A percentile compares a stretch with the other conserved stretches of the same genome.
Evolutionary conservation across 2,329 filamentous ascomycete species (phyloP).

Genomic region (Camptophora hylomeconis): DNA sequence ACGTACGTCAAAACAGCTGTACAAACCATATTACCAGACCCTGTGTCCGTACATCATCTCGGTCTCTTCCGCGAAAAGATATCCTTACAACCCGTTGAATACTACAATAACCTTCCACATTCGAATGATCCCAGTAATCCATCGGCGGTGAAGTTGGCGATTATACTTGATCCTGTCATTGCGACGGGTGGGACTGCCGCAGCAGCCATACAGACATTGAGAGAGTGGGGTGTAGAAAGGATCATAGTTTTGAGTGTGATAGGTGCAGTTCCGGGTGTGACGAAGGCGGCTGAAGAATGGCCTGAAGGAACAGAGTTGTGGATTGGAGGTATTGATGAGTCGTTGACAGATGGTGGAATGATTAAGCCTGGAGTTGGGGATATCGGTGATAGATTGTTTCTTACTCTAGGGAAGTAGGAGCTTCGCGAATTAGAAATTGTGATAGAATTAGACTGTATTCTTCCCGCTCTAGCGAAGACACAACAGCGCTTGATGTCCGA

Average conservation of each 20-base stretch:
- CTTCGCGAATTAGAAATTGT: no score
- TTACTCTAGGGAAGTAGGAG: constrained; percentile 68
- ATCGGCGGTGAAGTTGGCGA: constrained; percentile 49
- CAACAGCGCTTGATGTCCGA: constrained; percentile 70
- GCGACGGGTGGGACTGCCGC: constrained; percentile 83
- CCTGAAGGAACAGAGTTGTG: constrained; percentile 48
- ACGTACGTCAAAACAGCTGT: constrained; percentile 43
- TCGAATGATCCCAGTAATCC: constrained; percentile 20
- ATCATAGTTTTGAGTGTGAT: constrained; percentile 67
- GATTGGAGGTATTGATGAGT: constrained; percentile 65
- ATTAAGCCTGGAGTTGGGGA: constrained; percentile 82
- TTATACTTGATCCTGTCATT: constrained; percentile 84
- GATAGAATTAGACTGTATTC: no score
- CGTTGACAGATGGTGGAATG: constrained; percentile 70
- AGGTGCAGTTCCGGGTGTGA: constrained; percentile 58
- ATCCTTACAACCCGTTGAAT: constrained; percentile 81
- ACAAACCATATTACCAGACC: constrained; percentile 64
- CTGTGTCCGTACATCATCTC: constrained; percentile 81
- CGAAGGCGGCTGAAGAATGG: constrained; percentile 63
- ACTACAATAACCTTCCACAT: constrained; percentile 86
- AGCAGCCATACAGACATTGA: constrained; percentile 77
- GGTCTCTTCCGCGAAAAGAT: constrained; percentile 85
- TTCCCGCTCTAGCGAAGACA: constrained; percentile 51
- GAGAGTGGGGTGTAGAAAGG: constrained; percentile 79
- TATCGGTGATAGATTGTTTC: constrained; percentile 77